Evolutionary conservation across 768 basidiomycete species (phyloP), one percentile per base, ranked within the genome.

Genomic region (Phylloporus sp.): DNA sequence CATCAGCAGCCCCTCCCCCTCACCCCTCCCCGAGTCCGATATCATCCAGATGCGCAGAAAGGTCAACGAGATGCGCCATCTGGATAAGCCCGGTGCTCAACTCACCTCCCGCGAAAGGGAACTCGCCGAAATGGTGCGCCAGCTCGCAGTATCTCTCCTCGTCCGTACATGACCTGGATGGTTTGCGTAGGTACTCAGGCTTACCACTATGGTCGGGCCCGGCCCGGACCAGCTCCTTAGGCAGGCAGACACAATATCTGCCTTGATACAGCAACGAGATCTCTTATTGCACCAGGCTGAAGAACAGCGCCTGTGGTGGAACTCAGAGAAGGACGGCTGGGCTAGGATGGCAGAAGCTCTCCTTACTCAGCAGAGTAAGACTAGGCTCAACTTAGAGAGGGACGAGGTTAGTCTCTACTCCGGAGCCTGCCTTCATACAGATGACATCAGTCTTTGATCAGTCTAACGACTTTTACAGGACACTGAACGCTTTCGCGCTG

Each of bases 291-390:
- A 65, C 20, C 77, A 80, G 35, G 70, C 74, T 7, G 75, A 80
- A 36, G 82, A 86, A 48, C 81, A 87, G 50, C 75, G 76, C n/a
- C 70, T 72, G 7, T 73, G 78, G 32, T 86, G 82, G 83, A 70
- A 79, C 28, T 75, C 79, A 2, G 86, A 89, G 64, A 76, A 77
- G 58, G 79, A 80, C 15, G 72, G 77, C 3, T 90, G 86, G 84
- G 77, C 75, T 5, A 72, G 87, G 49, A 80, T 77, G 57, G 80
- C 85, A 1, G 86, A 89, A 56, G 85, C 84, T 8, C 72, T 90
- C 31, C 72, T 86, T 49, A 62, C 72, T 3, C 79, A 69, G 36
- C 64, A 78, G 40, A 71, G 76, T 40, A 74, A 72, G 50, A 77
- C 68, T 38, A 65, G 70, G n/a, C 61, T 63, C 6, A 63, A 59